Conservation (phyloP, 306 rosid genomes). For the Citrullus mucosospermus region DNA sequence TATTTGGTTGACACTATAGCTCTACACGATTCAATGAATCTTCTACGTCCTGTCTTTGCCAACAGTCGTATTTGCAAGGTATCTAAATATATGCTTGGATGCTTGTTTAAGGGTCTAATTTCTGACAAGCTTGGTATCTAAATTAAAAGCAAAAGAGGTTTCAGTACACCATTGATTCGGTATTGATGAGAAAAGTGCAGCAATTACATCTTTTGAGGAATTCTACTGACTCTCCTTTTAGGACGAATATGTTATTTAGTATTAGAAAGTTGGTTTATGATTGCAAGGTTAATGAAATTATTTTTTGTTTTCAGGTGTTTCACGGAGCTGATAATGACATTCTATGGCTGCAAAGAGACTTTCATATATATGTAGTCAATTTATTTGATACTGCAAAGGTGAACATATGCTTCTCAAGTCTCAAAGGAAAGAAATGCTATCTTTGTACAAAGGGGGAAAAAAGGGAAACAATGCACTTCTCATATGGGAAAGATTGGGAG, state of each 20-base stretch:
- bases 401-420: not conserved
- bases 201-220: not conserved
- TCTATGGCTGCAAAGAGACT: conserved; percentile 90
- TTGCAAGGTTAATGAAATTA: not conserved
- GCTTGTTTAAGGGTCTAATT: not conserved
- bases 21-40: conserved; percentile 59
- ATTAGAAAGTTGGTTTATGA: not conserved
- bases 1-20: conserved; percentile 86
- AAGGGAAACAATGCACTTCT: not conserved
- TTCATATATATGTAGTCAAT: conserved; percentile 76
- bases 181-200: not conserved
- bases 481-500: not conserved
- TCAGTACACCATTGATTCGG: not conserved
- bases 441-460: not conserved
- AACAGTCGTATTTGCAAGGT: conserved; percentile 76
- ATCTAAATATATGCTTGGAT: conserved; percentile 18
- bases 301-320: conserved; percentile 56
- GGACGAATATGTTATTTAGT: not conserved
- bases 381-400: conserved; percentile 91
- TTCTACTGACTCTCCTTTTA: not conserved
- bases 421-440: not conserved
- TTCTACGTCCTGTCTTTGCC: conserved; percentile 61
- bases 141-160: not conserved
- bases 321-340: conserved; percentile 95
- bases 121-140: not conserved